Percentiles rank a stretch among this genome's conserved stretches.
Conservation (phyloP, 1,284 basidiomycete genomes). For the Sanghuangporus sanghuang region DNA sequence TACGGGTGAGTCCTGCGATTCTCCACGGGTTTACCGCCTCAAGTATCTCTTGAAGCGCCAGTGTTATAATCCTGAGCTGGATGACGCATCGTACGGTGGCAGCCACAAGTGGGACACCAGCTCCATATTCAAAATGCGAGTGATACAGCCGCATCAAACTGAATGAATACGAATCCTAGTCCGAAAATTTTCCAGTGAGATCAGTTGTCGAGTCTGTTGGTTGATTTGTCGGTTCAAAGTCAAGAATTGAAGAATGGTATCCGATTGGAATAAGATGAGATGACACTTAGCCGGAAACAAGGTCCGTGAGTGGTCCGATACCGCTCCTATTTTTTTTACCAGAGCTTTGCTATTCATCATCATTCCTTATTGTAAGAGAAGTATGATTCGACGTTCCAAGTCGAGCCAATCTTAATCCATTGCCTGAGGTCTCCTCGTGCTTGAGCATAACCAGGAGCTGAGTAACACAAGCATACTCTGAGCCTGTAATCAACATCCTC, state of each 20-base stretch:
- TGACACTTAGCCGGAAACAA: neutral
- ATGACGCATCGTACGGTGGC: slow-evolving; percentile 69
- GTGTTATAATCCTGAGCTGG: slow-evolving; percentile 70
- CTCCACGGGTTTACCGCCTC: slow-evolving; percentile 68
- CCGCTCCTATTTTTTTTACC: neutral
- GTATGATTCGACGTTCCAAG: too few relatives aligned
- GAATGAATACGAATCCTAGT: slow-evolving; percentile 71
- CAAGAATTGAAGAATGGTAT: neutral
- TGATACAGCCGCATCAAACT: slow-evolving; percentile 61
- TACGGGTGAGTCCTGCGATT: slow-evolving; percentile 70
- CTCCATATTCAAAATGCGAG: slow-evolving; percentile 55
- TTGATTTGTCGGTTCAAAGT: slow-evolving; percentile 14
- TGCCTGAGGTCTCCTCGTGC: too few relatives aligned
- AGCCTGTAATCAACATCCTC: too few relatives aligned
- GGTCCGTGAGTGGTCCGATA: neutral
- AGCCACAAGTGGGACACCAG: slow-evolving; percentile 62
- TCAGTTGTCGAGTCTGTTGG: slow-evolving; percentile 22
- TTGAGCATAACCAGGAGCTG: too few relatives aligned
- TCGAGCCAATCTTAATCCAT: too few relatives aligned
- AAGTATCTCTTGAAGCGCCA: slow-evolving; percentile 70
- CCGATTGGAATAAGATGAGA: neutral
- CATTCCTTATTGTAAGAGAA: too few relatives aligned
- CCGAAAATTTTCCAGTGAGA: slow-evolving; percentile 68
- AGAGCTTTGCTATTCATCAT: neutral
- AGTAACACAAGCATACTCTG: too few relatives aligned